Base-by-base conservation (phyloP, 1,284 basidiomycete species). In the Cystobasidium sp. region DNA sequence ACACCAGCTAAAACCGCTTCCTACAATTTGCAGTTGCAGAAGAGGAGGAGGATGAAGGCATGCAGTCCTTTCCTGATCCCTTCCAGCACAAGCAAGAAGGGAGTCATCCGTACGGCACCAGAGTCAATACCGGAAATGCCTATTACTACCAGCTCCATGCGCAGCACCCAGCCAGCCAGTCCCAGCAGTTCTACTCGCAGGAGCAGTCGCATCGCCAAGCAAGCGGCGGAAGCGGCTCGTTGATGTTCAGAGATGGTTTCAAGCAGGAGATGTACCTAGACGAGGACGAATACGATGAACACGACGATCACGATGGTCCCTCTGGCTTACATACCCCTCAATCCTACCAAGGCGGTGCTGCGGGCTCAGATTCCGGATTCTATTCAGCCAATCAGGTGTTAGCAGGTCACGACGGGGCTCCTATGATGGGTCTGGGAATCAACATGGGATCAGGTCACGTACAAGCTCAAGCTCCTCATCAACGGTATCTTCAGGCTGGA, bases 381-480 rank as follows among this genome's bases (percentile, higher is more conserved):
- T 41, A 43, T 43, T n/a, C 37, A 5, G 39, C 14, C 12, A 53
- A 39, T 52, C 64, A 51, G 24, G 20, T 22, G n/a, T 41, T 44
- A 49, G 16, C 39, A 6, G 18, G 16, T 14, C 16, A 22, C 9
- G 16, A 52, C 18, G 31, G 64, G 2, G 37, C 20, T 10, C 64
- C 64, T 41, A n/a, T 55, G 10, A 20, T 59, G 14, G 66, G 66
- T 6, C 55, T 68, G 18, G 66, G 66, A 31, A 68, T 68, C 53
- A 68, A 68, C 37, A 68, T 68, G 66, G 66, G 66, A 5, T 46
- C 52, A 41, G 66, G 52, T 31, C 66, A 68, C 46, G 43, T 56
- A 16, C 66, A 68, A 24, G 22, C 44, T 24, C 66, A 59, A 20
- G 31, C 66, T 44, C 37, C 41, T 59, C 66, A 24, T 49, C 47